Evolutionary conservation across 1,139 yeast species (phyloP).

Genomic region (Yamadazyma dendronema): DNA sequence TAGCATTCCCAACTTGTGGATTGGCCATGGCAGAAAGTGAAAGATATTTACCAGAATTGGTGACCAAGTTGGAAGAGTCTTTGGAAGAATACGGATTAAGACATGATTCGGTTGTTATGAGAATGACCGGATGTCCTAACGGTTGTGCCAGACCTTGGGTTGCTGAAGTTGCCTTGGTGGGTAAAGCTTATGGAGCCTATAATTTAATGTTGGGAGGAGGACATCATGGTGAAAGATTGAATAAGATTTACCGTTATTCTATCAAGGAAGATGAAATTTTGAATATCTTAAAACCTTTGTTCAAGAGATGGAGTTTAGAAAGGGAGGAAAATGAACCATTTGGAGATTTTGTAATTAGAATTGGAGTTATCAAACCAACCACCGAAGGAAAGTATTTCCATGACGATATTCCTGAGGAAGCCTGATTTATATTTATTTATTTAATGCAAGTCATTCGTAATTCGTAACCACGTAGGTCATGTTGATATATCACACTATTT

Average conservation of each 20-base stretch:
- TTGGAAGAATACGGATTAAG: slow-evolving; percentile 91
- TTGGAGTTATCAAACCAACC: slow-evolving; percentile 84
- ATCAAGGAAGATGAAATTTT: slow-evolving; percentile 89
- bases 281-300: slow-evolving; percentile 73
- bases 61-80: slow-evolving; percentile 76
- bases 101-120: slow-evolving; percentile 92
- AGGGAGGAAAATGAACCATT: slow-evolving; percentile 90
- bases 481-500: too few relatives aligned
- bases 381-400: slow-evolving; percentile 92
- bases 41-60: slow-evolving; percentile 83
- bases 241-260: slow-evolving; percentile 85
- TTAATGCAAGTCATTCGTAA: not conserved
- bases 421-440: slow-evolving; percentile 20
- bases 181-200: slow-evolving; percentile 92
- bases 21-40: slow-evolving; percentile 99
- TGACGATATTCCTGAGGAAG: slow-evolving; percentile 86
- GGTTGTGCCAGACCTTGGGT: slow-evolving; percentile 99
- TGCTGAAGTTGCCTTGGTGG: slow-evolving; percentile 93
- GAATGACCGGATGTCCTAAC: slow-evolving; percentile 99
- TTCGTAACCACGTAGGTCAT: not conserved
- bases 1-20: slow-evolving; percentile 98
- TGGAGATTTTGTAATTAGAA: slow-evolving; percentile 89
- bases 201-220: slow-evolving; percentile 97
- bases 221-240: slow-evolving; percentile 88
- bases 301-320: slow-evolving; percentile 93